These are phyloP conservation scores for Trichoderma atrobrunneum DNA, from an alignment of 2,329 filamentous ascomycete genomes.

Conservation along the genomic window DNA sequence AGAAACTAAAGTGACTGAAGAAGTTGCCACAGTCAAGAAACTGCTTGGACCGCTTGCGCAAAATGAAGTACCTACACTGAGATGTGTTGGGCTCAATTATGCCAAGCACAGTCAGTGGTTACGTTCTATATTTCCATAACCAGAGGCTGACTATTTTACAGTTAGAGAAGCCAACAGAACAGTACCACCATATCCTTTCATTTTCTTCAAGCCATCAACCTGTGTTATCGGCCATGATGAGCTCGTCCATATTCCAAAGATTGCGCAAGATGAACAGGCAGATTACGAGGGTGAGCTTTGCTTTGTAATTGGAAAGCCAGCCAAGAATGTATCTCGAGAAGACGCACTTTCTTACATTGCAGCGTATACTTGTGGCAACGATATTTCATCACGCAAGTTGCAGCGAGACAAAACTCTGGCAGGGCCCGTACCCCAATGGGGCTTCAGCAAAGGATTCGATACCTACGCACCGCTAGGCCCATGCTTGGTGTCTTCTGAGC, in stretches of 20 bases:
- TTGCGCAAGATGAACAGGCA: conserved; percentile 46
- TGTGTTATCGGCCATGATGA: conserved; percentile 37
- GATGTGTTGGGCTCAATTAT: conserved; percentile 61
- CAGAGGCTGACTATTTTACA: conserved; percentile 24
- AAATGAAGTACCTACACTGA: conserved; percentile 52
- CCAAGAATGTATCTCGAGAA: conserved; percentile 44
- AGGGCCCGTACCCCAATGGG: conserved; percentile 54
- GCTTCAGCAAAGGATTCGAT: conserved; percentile 57
- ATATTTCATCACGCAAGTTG: conserved; percentile 51
- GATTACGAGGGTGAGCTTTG: conserved; percentile 49
- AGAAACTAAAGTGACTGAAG: conserved; percentile 49
- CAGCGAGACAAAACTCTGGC: conserved; percentile 49
- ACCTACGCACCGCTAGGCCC: conserved; percentile 54
- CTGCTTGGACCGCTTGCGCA: conserved; percentile 51
- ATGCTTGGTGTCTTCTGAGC: conserved; percentile 38
- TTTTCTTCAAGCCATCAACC: conserved; percentile 50
- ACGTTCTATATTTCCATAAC: background rate
- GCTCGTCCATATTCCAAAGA: conserved; percentile 44
- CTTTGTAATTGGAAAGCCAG: conserved; percentile 49
- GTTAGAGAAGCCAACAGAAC: conserved; percentile 51
- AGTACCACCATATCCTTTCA: conserved; percentile 46
- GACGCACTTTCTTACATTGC: conserved; percentile 49
- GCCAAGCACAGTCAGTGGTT: conserved; percentile 48
- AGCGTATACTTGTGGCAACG: conserved; percentile 54
- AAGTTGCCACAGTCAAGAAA: conserved; percentile 51